Conservation (phyloP, 169 alveolate genomes). For the Plasmodium reichenowi region DNA sequence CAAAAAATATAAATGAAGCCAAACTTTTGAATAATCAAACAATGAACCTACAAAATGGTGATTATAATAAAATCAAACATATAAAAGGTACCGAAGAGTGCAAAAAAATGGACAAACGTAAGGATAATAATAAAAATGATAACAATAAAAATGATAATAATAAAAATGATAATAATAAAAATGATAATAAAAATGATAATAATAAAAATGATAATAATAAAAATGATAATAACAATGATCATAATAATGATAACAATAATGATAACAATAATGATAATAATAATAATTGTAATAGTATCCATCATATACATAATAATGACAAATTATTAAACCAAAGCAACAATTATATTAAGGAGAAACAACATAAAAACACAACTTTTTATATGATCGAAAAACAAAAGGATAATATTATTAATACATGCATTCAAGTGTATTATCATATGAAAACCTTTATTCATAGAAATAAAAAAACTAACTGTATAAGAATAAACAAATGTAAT, state of each 20-base stretch:
- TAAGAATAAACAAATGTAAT: conserved; percentile 50
- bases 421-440: conserved; percentile 62
- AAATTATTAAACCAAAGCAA: not conserved
- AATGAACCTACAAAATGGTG: not conserved
- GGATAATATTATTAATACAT: conserved; percentile 45
- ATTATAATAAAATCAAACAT: not conserved
- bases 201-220: not conserved
- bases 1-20: not conserved
- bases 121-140: not conserved
- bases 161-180: not conserved
- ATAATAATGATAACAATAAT: not conserved
- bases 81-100: not conserved
- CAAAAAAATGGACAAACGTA: not conserved
- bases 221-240: not conserved
- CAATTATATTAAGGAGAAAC: not conserved
- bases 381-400: conserved; percentile 43
- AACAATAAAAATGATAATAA: not conserved
- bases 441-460: conserved; percentile 27
- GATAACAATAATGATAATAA: not conserved
- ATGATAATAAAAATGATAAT: not conserved
- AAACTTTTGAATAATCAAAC: not conserved
- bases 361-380: conserved; percentile 25
- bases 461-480: conserved; percentile 11
- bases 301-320: not conserved
- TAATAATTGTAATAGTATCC: not conserved